These are phyloP conservation scores for Collariella sp. DNA, from an alignment of 495 filamentous ascomycete genomes.

Conservation along the genomic window DNA sequence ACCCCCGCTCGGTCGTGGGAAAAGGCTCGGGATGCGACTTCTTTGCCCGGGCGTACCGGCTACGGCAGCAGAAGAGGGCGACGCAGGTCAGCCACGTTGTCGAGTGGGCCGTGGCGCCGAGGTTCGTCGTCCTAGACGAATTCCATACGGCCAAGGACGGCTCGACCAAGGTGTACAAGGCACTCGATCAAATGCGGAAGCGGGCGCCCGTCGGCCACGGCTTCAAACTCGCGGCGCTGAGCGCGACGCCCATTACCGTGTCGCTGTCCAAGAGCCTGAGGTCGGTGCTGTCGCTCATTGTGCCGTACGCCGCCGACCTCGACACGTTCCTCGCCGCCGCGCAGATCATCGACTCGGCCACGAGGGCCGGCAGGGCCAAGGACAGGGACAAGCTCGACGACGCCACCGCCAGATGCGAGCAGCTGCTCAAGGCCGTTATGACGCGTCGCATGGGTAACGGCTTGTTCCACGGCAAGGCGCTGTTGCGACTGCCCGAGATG, in stretches of 20 bases:
- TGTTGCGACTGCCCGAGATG: neutral
- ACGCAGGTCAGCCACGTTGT: no score
- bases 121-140: conserved; percentile 9
- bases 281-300: neutral
- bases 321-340: neutral
- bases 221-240: no score
- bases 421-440: neutral
- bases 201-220: no score
- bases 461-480: neutral
- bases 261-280: neutral
- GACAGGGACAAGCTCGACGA: no score
- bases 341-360: neutral
- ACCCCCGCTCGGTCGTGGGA: neutral
- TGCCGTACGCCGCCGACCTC: neutral
- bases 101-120: conserved; percentile 6
- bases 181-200: no score
- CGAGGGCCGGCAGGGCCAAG: neutral
- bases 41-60: no score
- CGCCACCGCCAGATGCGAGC: neutral
- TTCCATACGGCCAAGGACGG: neutral
- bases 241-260: no score
- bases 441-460: neutral
- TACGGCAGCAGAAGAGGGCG: no score
- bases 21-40: no score
- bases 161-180: neutral